phyloP scores from a whole-genome alignment of 2,329 filamentous ascomycete species.

The Paraconiothyrium sp. region DNA sequence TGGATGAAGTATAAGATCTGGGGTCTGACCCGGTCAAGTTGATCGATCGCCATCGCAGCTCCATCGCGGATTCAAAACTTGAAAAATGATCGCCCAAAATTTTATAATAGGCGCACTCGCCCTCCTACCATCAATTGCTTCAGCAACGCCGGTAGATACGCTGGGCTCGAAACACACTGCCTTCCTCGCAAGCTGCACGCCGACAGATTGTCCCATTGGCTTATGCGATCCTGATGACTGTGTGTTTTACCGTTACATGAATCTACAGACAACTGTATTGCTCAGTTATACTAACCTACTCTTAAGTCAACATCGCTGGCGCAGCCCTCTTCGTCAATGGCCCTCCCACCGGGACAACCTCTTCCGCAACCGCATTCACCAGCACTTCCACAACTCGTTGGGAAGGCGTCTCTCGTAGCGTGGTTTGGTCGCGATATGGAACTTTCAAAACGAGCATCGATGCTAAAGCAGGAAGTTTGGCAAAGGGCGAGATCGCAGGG shows the following conservation, averaged over 20 bases:
- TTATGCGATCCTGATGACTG: constrained; percentile 26
- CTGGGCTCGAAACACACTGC: constrained; percentile 30
- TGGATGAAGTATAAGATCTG: constrained; percentile 8
- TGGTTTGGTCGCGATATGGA: constrained; percentile 24
- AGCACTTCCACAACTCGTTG: constrained; percentile 12
- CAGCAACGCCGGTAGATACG: constrained; percentile 14
- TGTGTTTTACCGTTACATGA: constrained; percentile 16
- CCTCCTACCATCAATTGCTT: constrained; percentile 15
- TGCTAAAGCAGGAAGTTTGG: constrained; percentile 15
- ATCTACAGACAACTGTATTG: not conserved
- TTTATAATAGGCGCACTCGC: constrained; percentile 13
- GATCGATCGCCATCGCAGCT: constrained; percentile 1
- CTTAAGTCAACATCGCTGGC: constrained; percentile 7
- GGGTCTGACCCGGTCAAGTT: not conserved
- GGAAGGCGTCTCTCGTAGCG: constrained; percentile 25
- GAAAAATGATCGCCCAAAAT: constrained; percentile 15
- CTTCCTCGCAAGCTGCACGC: constrained; percentile 26
- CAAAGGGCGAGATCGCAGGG: constrained; percentile 28
- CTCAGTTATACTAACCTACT: not conserved
- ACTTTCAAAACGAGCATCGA: constrained; percentile 24
- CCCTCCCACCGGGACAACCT: constrained; percentile 17
- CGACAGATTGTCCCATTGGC: constrained; percentile 25
- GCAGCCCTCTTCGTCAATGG: constrained; percentile 25
- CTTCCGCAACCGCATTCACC: constrained; percentile 14
- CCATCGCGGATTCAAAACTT: not conserved